These are phyloP conservation scores for Apiospora marii DNA, from an alignment of 2,329 filamentous ascomycete species.

Conservation along the genomic window DNA sequence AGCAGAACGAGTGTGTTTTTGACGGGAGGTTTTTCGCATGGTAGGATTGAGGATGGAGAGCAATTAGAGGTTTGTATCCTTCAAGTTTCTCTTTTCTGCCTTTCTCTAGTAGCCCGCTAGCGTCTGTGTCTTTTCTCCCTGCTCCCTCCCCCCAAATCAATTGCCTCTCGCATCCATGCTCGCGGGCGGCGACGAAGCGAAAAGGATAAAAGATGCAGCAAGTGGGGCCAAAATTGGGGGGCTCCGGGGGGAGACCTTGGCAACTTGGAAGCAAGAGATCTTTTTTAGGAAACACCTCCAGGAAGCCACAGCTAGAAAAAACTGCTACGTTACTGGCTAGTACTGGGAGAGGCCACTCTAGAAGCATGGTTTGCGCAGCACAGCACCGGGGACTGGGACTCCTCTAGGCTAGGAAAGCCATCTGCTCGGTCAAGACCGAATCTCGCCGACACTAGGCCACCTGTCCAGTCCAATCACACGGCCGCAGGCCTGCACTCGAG, in stretches of 20 bases:
- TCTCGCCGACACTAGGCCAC: conserved; percentile 17
- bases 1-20: conserved; percentile 6
- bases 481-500: background rate
- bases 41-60: conserved; percentile 9
- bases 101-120: no score
- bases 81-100: no score
- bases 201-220: conserved; percentile 9
- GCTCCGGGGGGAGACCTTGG: background rate
- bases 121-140: background rate
- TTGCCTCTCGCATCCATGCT: conserved; percentile 6
- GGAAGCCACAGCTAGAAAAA: background rate
- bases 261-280: background rate
- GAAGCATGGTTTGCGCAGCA: background rate
- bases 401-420: background rate
- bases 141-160: background rate
- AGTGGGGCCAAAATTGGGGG: conserved; percentile 1
- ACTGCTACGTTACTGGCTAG: background rate
- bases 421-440: conserved; percentile 14
- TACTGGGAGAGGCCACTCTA: background rate
- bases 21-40: background rate
- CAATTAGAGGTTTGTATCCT: conserved; percentile 12
- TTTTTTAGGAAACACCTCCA: conserved; percentile 21
- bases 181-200: conserved; percentile 14
- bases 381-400: background rate
- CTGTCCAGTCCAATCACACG: background rate